Percentiles rank a stretch among this genome's conserved stretches.
phyloP scores from a whole-genome alignment of 2,329 filamentous ascomycete genomes.

The Lasiodiplodia sp. region DNA sequence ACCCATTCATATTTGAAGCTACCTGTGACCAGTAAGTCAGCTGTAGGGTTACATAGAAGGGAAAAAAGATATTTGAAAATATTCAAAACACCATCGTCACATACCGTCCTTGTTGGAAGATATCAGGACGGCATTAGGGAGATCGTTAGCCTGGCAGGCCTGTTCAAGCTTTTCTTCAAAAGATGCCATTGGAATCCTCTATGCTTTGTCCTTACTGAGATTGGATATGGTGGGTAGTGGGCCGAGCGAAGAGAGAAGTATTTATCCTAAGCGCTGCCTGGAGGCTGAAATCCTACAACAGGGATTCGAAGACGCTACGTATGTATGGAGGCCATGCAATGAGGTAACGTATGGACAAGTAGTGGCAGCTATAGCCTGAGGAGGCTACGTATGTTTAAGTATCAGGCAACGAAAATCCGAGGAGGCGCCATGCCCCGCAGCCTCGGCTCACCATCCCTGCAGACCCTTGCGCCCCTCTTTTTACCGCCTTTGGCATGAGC shows the following conservation, averaged over 20 bases:
- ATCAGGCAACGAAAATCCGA: no score
- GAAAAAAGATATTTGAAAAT: not conserved
- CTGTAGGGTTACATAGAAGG: not conserved
- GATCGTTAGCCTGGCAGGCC: conserved; percentile 36
- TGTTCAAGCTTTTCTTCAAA: conserved; percentile 39
- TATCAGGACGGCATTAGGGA: conserved; percentile 38
- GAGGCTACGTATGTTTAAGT: not conserved
- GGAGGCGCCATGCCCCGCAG: not conserved
- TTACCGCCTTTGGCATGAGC: not conserved
- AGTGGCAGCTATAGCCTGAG: no score
- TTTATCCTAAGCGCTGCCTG: no score
- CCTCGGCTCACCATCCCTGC: not conserved
- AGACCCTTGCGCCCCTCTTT: not conserved
- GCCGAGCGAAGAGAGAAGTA: not conserved
- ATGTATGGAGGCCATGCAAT: no score
- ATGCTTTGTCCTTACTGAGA: no score
- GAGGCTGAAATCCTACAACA: no score
- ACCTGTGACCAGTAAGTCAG: conserved; percentile 35
- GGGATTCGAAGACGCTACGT: no score
- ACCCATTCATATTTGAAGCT: conserved; percentile 46
- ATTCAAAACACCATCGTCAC: not conserved
- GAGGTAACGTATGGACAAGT: no score
- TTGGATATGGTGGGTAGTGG: not conserved
- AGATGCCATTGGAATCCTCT: conserved; percentile 31
- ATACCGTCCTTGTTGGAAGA: conserved; percentile 40